phyloP scores from a whole-genome alignment of 768 basidiomycete species.

The Termitomyces sp. region DNA sequence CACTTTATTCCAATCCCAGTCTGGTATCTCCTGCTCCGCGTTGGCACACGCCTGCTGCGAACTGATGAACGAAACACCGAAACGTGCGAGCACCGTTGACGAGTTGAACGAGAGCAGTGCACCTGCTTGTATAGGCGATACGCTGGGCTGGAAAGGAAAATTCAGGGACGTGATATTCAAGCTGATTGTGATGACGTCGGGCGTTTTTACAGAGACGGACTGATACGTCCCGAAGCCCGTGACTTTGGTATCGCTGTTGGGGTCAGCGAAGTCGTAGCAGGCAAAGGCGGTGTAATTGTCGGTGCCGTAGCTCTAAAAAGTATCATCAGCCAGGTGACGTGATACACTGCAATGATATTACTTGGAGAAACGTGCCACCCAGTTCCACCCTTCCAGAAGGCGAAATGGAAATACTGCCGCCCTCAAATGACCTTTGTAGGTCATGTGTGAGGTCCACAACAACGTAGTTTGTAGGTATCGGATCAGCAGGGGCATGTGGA shows the following conservation, averaged over 20 bases:
- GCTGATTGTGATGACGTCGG: slow-evolving; percentile 29
- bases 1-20: slow-evolving; percentile 40
- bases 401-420: slow-evolving; percentile 31
- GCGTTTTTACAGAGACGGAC: slow-evolving; percentile 25
- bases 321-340: neutral
- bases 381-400: slow-evolving; percentile 31
- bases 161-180: slow-evolving; percentile 25
- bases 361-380: slow-evolving; percentile 41
- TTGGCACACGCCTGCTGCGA: slow-evolving; percentile 51
- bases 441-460: slow-evolving; percentile 43
- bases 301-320: slow-evolving; percentile 37
- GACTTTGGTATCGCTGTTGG: slow-evolving; percentile 17
- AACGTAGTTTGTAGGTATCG: slow-evolving; percentile 37
- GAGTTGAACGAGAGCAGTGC: slow-evolving; percentile 36
- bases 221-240: slow-evolving; percentile 35
- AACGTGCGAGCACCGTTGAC: slow-evolving; percentile 39
- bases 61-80: slow-evolving; percentile 53
- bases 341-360: slow-evolving; percentile 5
- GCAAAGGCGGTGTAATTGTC: slow-evolving; percentile 44
- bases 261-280: slow-evolving; percentile 41
- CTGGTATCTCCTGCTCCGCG: slow-evolving; percentile 48
- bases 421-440: slow-evolving; percentile 41
- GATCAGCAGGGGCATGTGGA: slow-evolving; percentile 24
- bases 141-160: slow-evolving; percentile 32
- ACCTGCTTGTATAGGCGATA: slow-evolving; percentile 38